A percentile compares a stretch with the other conserved stretches of the same genome.
These are phyloP conservation scores for Wallacemonas collosoma DNA, from an alignment of 208 protist genomes.

Conservation along the genomic window DNA sequence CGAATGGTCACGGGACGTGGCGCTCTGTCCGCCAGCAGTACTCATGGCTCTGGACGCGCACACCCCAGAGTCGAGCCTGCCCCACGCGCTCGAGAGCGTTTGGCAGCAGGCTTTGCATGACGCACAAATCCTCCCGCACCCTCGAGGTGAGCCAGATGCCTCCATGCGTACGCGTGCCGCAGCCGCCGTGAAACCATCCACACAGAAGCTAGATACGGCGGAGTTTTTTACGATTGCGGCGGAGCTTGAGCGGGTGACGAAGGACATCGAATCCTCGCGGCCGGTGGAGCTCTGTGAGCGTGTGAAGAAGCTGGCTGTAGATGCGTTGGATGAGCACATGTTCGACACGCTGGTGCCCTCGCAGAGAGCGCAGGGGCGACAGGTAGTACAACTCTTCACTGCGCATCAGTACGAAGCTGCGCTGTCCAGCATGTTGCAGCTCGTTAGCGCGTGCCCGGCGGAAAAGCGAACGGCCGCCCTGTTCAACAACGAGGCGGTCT, in stretches of 20 bases:
- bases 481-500: slow-evolving; percentile 56
- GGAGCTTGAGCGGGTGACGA: slow-evolving; percentile 45
- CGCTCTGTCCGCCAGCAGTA: not conserved
- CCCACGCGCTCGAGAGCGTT: not conserved
- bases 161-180: not conserved
- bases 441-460: slow-evolving; percentile 19
- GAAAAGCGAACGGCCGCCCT: slow-evolving; percentile 33
- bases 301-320: slow-evolving; percentile 15
- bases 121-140: not conserved
- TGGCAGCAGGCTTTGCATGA: slow-evolving; percentile 4
- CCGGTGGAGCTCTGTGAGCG: slow-evolving; percentile 12
- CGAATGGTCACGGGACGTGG: not conserved
- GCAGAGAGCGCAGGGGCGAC: not conserved
- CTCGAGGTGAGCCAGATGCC: not conserved
- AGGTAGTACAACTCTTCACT: slow-evolving; percentile 21
- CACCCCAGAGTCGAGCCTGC: not conserved
- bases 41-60: slow-evolving; percentile 11
- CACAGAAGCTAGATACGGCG: slow-evolving; percentile 29
- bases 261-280: slow-evolving; percentile 21
- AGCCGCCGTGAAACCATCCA: not conserved
- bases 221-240: slow-evolving; percentile 59
- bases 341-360: slow-evolving; percentile 15
- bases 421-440: slow-evolving; percentile 20
- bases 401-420: slow-evolving; percentile 20
- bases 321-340: slow-evolving; percentile 27